Evolutionary conservation across 1,284 basidiomycete species (phyloP).

Genomic region (Ceratobasidium sp.): DNA sequence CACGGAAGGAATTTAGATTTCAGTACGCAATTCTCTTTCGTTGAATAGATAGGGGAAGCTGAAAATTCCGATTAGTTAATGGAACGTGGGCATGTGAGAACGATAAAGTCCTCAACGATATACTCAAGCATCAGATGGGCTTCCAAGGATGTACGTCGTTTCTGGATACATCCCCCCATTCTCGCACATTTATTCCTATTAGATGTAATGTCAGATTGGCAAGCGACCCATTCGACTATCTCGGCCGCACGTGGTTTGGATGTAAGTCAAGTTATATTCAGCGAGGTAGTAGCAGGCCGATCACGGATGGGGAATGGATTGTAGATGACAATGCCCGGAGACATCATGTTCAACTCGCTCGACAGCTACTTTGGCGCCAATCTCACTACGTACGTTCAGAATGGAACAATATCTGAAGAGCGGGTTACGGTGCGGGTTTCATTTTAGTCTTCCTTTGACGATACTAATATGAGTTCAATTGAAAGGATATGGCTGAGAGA

Average conservation of each 20-base stretch:
- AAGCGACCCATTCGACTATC: slow-evolving; percentile 48
- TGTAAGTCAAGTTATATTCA: slow-evolving; percentile 26
- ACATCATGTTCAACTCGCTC: slow-evolving; percentile 41
- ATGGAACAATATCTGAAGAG: slow-evolving; percentile 73
- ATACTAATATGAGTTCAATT: neutral
- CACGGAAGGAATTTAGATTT: neutral
- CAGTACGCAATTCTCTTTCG: neutral
- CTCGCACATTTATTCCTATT: neutral
- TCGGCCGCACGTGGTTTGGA: slow-evolving; percentile 48
- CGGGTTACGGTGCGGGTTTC: slow-evolving; percentile 65
- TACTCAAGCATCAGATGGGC: slow-evolving; percentile 79
- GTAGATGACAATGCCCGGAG: slow-evolving; percentile 50
- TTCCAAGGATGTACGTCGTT: slow-evolving; percentile 60
- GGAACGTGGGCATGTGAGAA: slow-evolving; percentile 86
- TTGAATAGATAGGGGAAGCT: neutral
- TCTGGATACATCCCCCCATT: neutral
- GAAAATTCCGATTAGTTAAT: slow-evolving; percentile 66
- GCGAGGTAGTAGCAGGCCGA: neutral
- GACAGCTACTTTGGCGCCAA: slow-evolving; percentile 70
- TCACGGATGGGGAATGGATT: neutral
- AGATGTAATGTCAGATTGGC: slow-evolving; percentile 57
- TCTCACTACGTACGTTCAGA: slow-evolving; percentile 75
- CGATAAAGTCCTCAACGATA: slow-evolving; percentile 77
- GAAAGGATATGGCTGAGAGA: slow-evolving; percentile 50
- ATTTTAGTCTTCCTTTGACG: neutral